Evolutionary conservation across 1,284 basidiomycete genomes (phyloP).

Genomic region (Ustilago trichophora): DNA sequence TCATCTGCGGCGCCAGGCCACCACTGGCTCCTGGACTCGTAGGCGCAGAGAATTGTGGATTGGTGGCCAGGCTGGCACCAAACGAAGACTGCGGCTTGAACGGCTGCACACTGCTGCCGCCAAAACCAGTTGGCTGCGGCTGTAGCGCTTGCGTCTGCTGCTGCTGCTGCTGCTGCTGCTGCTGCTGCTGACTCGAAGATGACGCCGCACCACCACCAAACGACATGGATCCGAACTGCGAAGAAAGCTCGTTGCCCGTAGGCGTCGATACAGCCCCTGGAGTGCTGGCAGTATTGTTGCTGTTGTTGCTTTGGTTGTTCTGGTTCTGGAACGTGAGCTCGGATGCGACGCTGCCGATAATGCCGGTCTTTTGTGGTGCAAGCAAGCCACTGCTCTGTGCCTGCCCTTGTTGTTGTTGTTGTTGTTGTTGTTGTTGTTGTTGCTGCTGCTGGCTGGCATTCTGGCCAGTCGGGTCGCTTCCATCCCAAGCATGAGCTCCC

Average conservation of each 20-base stretch:
- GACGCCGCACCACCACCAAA: no score
- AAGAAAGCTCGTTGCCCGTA: conserved; percentile 15
- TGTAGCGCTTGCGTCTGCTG: conserved; percentile 24
- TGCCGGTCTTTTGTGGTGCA: conserved; percentile 61
- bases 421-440: conserved; percentile 19
- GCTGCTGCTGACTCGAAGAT: no score
- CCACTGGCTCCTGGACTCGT: conserved; percentile 2
- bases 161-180: conserved; percentile 8
- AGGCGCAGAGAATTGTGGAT: conserved; percentile 13
- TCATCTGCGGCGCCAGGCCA: conserved; percentile 28
- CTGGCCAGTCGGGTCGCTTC: conserved; percentile 20
- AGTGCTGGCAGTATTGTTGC: conserved; percentile 5
- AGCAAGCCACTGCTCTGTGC: conserved; percentile 20
- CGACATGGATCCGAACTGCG: conserved; percentile 41
- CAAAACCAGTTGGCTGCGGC: conserved; percentile 56
- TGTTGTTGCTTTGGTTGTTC: conserved; percentile 4
- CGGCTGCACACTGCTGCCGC: conserved; percentile 34
- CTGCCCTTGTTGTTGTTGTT: conserved; percentile 27
- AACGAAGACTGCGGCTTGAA: conserved; percentile 58
- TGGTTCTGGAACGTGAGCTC: conserved; percentile 62
- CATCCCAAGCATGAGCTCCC: conserved; percentile 56
- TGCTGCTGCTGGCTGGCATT: conserved; percentile 5
- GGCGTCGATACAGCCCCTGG: conserved; percentile 7
- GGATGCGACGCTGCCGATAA: conserved; percentile 67
- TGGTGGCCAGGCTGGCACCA: conserved; percentile 39